A percentile compares a stretch with the other conserved stretches of the same genome.
These are phyloP conservation scores for Limonium bicolor DNA, from an alignment of 148 eudicot species.

Conservation along the genomic window DNA sequence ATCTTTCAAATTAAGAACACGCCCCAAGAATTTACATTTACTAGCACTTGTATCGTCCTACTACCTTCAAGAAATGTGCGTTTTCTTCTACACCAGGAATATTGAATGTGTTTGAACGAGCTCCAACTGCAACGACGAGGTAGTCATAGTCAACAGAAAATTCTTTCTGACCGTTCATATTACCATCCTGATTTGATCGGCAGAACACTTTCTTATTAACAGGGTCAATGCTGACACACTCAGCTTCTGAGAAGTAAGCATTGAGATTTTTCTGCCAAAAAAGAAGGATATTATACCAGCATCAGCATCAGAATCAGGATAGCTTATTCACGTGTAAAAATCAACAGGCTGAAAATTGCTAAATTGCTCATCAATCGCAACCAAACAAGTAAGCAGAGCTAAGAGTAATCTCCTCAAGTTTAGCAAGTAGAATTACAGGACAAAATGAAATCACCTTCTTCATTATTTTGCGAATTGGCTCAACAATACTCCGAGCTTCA, in stretches of 20 bases:
- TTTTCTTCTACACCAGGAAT: slow-evolving; percentile 68
- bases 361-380: background rate
- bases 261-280: slow-evolving; percentile 28
- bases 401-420: background rate
- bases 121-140: slow-evolving; percentile 56
- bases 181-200: slow-evolving; percentile 24
- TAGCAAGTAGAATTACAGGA: background rate
- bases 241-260: slow-evolving; percentile 48
- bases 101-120: slow-evolving; percentile 62
- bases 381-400: background rate
- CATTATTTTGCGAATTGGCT: slow-evolving; percentile 46
- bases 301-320: background rate
- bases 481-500: slow-evolving; percentile 60
- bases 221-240: slow-evolving; percentile 53
- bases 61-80: slow-evolving; percentile 56
- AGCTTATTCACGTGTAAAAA: background rate
- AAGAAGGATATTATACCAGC: background rate
- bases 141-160: slow-evolving; percentile 62
- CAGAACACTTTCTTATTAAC: slow-evolving; percentile 47
- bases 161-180: slow-evolving; percentile 29
- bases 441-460: slow-evolving; percentile 18
- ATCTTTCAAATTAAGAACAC: too few species aligned
- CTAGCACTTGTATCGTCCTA: background rate
- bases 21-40: background rate
- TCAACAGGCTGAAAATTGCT: background rate